Conservation (phyloP, 129 eudicot species). For the Lonicera japonica region DNA sequence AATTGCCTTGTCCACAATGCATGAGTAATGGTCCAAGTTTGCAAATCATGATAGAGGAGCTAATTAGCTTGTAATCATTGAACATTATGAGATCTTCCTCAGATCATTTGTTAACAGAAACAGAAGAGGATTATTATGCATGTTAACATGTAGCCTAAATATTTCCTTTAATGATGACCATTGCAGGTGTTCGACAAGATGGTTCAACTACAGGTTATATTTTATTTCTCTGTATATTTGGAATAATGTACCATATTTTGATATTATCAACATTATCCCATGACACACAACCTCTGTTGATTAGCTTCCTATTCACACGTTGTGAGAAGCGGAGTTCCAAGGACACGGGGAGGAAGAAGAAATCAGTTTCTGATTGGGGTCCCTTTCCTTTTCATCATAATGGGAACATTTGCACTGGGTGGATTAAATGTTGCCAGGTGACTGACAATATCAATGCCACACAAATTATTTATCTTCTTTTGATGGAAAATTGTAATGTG, state of each 20-base stretch:
- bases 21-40: constrained; percentile 2
- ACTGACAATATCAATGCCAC: background rate
- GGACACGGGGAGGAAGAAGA: constrained; percentile 49
- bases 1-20: too few relatives aligned
- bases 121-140: background rate
- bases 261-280: background rate
- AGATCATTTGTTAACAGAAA: too few relatives aligned
- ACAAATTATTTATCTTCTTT: background rate
- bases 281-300: constrained; percentile 1
- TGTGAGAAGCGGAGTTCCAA: constrained; percentile 61
- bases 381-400: constrained; percentile 64
- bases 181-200: constrained; percentile 30
- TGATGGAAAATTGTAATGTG: background rate
- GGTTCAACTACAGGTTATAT: constrained; percentile 31
- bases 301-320: constrained; percentile 51
- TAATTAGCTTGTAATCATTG: background rate
- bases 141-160: background rate
- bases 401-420: constrained; percentile 73
- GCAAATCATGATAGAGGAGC: constrained; percentile 1
- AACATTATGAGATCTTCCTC: too few relatives aligned
- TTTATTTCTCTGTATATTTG: background rate
- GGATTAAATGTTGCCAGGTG: constrained; percentile 78
- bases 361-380: constrained; percentile 45
- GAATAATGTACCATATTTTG: background rate
- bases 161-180: background rate